phyloP scores from a whole-genome alignment of 1,284 basidiomycete genomes.

The Cryptococcus maquisensis region DNA sequence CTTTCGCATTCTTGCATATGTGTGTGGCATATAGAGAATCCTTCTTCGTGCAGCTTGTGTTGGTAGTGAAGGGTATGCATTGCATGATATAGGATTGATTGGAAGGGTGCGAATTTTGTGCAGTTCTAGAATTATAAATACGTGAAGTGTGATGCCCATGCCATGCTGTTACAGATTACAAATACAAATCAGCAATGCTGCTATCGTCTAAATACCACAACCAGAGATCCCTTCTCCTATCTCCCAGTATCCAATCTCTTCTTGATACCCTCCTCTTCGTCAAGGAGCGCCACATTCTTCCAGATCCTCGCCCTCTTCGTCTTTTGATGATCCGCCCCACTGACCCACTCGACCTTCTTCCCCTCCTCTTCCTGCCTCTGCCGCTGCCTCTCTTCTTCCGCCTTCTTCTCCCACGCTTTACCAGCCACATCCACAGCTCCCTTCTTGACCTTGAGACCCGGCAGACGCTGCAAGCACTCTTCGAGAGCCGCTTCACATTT shows the following conservation, averaged over 20 bases:
- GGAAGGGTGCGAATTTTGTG: no score
- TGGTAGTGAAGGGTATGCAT: no score
- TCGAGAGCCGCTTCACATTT: constrained; percentile 68
- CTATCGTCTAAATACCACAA: neutral
- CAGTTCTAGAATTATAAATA: no score
- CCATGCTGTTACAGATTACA: no score
- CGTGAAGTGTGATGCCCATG: no score
- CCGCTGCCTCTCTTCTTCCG: constrained; percentile 13
- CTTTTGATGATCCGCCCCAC: constrained; percentile 5
- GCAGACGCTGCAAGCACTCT: constrained; percentile 43
- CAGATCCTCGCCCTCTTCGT: neutral
- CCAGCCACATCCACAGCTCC: constrained; percentile 6
- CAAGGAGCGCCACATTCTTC: neutral
- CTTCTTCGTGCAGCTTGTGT: no score
- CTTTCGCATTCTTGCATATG: no score
- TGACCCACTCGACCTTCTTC: constrained; percentile 9
- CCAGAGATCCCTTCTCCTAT: neutral
- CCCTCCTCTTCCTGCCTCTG: constrained; percentile 13
- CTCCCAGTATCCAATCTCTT: neutral
- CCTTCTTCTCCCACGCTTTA: constrained; percentile 9
- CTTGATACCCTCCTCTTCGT: neutral
- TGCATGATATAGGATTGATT: no score
- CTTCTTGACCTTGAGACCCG: constrained; percentile 35
- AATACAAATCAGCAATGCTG: no score
- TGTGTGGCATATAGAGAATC: no score